Percentiles rank a stretch among this genome's conserved stretches.
These are phyloP conservation scores for Lachancea nothofagi DNA, from an alignment of 805 yeast genomes.

Conservation along the genomic window DNA sequence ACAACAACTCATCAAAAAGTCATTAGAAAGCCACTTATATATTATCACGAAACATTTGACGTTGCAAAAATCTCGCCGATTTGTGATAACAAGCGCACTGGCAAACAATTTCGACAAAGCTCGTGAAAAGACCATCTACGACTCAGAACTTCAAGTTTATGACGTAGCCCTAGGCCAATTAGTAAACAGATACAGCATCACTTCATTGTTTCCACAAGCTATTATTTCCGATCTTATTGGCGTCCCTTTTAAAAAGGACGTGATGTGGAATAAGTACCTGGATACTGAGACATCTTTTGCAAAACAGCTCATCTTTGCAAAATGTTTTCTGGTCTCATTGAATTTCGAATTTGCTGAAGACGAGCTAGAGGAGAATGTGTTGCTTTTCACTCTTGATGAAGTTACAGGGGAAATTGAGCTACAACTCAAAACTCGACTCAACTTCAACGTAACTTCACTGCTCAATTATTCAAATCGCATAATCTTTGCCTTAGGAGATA, in stretches of 20 bases:
- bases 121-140: conserved; percentile 4
- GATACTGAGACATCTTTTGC: conserved; percentile 25
- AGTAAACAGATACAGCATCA: conserved; percentile 10
- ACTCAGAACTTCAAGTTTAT: conserved; percentile 13
- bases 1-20: not conserved
- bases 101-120: conserved; percentile 9
- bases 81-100: conserved; percentile 14
- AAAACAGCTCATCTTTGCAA: conserved; percentile 32
- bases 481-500: conserved; percentile 33
- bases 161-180: conserved; percentile 13
- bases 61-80: conserved; percentile 16
- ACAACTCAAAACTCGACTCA: conserved; percentile 21
- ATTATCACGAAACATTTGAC: conserved; percentile 15
- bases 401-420: conserved; percentile 29
- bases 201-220: conserved; percentile 20
- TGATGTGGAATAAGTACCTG: conserved; percentile 3
- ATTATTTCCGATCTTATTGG: conserved; percentile 18
- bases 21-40: conserved; percentile 7
- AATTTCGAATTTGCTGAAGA: conserved; percentile 31
- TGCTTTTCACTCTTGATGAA: conserved; percentile 36
- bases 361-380: conserved; percentile 25
- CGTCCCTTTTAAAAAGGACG: conserved; percentile 13
- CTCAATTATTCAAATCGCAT: conserved; percentile 26
- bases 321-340: conserved; percentile 36
- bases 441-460: conserved; percentile 19